These are phyloP conservation scores for Zoysia japonica DNA, from an alignment of 176 grass and related monocot species.

Conservation along the genomic window DNA sequence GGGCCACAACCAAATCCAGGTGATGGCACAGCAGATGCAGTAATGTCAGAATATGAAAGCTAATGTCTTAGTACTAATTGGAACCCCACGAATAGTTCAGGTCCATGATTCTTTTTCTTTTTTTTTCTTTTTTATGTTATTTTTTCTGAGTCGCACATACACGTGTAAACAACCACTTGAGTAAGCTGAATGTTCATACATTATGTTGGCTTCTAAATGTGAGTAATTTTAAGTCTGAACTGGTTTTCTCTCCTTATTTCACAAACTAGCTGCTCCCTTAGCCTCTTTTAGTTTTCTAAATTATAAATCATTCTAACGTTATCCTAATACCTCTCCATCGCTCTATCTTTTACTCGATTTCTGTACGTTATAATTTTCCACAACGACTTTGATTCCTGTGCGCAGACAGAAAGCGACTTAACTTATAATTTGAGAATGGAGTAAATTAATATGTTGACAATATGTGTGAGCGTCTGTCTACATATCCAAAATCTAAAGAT, in stretches of 20 bases:
- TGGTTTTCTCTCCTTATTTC: background rate
- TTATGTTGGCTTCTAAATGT: background rate
- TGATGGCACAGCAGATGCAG: constrained; percentile 43
- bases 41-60: constrained; percentile 87
- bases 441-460: no score
- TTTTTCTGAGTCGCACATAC: constrained; percentile 16
- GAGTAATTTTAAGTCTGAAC: constrained; percentile 4
- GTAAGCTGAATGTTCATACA: no score
- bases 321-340: no score
- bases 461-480: no score
- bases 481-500: no score
- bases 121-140: background rate
- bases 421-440: no score
- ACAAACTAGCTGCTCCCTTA: background rate
- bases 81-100: background rate
- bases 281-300: no score
- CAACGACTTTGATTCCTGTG: no score
- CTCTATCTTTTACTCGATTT: no score
- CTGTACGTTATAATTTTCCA: no score
- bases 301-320: no score
- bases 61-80: constrained; percentile 36
- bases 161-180: background rate
- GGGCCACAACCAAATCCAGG: constrained; percentile 40
- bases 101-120: background rate
- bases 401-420: no score